phyloP scores from a whole-genome alignment of 225 moss, liverwort and hornwort species.

The Sphagnum contortum region DNA sequence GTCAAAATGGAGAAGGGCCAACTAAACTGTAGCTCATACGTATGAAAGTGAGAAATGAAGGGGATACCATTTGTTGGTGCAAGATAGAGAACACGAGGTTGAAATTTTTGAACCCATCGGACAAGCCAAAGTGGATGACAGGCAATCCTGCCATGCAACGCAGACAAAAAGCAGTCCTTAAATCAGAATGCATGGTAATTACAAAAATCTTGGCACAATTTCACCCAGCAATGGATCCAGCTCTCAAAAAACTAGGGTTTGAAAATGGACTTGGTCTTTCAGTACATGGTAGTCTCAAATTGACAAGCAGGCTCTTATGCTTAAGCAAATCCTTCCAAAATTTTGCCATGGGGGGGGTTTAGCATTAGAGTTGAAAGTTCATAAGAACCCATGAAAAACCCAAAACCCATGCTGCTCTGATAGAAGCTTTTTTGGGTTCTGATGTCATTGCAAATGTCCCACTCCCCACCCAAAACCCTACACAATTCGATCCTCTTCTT shows the following conservation, averaged over 20 bases:
- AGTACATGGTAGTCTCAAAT: neutral
- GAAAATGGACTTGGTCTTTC: neutral
- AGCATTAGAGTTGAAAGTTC: too few species aligned
- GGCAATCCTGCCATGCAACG: conserved; percentile 7
- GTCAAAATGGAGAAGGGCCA: neutral
- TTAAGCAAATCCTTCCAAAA: neutral
- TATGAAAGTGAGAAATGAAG: neutral
- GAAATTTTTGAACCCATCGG: conserved; percentile 10
- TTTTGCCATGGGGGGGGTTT: neutral
- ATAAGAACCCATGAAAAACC: too few species aligned
- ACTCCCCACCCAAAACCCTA: too few species aligned
- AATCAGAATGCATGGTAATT: too few species aligned
- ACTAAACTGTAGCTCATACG: neutral
- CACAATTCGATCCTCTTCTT: too few species aligned
- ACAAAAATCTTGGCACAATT: neutral
- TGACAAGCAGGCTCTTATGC: neutral
- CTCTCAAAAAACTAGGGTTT: neutral
- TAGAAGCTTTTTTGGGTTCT: too few species aligned
- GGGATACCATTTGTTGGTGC: conserved; percentile 10
- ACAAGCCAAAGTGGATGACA: conserved; percentile 17
- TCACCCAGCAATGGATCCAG: neutral
- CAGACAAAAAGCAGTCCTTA: neutral
- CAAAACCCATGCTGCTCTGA: too few species aligned
- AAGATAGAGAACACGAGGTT: conserved; percentile 9
- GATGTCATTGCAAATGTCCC: too few species aligned